phyloP scores from a whole-genome alignment of 1,139 yeast genomes.

The Candida tunisiensis region DNA sequence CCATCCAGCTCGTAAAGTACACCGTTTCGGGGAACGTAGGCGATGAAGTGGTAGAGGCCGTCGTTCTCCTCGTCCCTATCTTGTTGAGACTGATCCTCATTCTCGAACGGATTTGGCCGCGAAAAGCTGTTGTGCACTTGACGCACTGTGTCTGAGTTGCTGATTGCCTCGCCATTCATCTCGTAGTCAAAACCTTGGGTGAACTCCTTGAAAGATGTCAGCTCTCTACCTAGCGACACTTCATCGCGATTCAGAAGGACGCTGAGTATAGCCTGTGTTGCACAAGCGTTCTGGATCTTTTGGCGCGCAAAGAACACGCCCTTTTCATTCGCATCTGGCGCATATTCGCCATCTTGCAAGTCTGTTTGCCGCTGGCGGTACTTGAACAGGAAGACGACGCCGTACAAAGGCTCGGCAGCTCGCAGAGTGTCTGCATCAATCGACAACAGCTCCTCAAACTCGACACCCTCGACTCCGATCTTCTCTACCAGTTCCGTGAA shows the following conservation, averaged over 20 bases:
- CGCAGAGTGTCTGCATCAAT: constrained; percentile 29
- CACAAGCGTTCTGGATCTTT: constrained; percentile 57
- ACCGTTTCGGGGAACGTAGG: constrained; percentile 31
- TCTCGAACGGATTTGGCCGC: constrained; percentile 35
- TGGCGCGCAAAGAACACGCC: constrained; percentile 47
- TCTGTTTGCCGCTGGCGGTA: constrained; percentile 26
- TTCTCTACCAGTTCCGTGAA: constrained; percentile 48
- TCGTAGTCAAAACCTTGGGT: constrained; percentile 39
- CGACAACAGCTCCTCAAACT: constrained; percentile 42
- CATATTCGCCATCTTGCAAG: constrained; percentile 2
- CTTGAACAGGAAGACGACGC: constrained; percentile 49
- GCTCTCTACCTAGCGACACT: constrained; percentile 32
- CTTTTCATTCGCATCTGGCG: constrained; percentile 14
- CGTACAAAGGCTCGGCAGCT: constrained; percentile 18
- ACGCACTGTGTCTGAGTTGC: constrained; percentile 44
- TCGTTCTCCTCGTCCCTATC: constrained; percentile 26
- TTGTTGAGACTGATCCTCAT: constrained; percentile 20
- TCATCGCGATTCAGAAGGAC: constrained; percentile 30
- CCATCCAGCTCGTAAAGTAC: constrained; percentile 54
- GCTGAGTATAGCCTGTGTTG: constrained; percentile 61
- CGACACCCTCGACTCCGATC: constrained; percentile 37
- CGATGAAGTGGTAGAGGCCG: constrained; percentile 48
- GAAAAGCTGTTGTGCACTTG: constrained; percentile 49
- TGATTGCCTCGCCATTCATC: constrained; percentile 44
- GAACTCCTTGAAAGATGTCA: constrained; percentile 33